These are phyloP conservation scores for Ogataea pignaliae DNA, from an alignment of 805 yeast genomes.

Conservation along the genomic window DNA sequence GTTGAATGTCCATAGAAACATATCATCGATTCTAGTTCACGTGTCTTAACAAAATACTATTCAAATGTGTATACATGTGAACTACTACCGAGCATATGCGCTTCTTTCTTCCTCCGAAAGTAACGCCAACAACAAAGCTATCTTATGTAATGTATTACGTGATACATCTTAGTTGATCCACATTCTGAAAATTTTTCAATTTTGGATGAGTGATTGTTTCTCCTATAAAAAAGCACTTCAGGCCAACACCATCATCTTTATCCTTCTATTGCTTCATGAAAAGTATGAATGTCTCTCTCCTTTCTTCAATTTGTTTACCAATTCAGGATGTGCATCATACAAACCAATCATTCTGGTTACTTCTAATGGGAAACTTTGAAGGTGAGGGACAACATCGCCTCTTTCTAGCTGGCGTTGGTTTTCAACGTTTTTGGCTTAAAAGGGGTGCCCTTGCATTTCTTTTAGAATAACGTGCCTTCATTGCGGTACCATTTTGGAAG, in stretches of 20 bases:
- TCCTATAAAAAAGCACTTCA: slow-evolving; percentile 1
- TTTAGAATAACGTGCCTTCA: background rate
- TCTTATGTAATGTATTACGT: too few species aligned
- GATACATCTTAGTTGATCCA: too few species aligned
- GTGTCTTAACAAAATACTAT: too few species aligned
- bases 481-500: slow-evolving; percentile 1
- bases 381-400: slow-evolving; percentile 4
- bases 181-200: too few species aligned
- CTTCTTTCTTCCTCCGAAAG: too few species aligned
- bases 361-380: slow-evolving; percentile 1
- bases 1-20: too few species aligned
- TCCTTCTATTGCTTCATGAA: background rate
- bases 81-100: too few species aligned
- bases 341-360: slow-evolving; percentile 1
- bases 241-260: background rate
- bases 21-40: too few species aligned
- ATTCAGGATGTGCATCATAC: slow-evolving; percentile 6
- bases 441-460: slow-evolving; percentile 2
- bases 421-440: background rate
- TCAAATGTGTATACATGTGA: too few species aligned
- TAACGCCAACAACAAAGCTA: too few species aligned
- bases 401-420: background rate
- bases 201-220: slow-evolving; percentile 4
- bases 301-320: slow-evolving; percentile 8
- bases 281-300: background rate